These are phyloP conservation scores for Dipodascus geniculatus DNA, from an alignment of 805 yeast genomes.

Conservation along the genomic window DNA sequence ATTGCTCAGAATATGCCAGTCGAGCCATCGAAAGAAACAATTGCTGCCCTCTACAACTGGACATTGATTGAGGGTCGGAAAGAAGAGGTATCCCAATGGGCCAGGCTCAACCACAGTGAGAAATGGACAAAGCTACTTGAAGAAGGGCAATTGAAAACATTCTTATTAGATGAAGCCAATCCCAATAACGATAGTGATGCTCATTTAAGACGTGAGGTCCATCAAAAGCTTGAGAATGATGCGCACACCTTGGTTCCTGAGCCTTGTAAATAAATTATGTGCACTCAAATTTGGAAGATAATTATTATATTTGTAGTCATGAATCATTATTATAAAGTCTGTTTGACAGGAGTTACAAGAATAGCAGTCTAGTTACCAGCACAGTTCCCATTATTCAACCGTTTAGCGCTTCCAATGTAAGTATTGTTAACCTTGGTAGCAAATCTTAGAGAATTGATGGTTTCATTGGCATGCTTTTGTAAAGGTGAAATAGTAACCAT, in stretches of 20 bases:
- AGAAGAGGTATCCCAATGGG: conserved; percentile 30
- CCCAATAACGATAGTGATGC: conserved; percentile 24
- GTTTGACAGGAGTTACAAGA: background rate
- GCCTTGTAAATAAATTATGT: background rate
- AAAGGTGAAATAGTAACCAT: conserved; percentile 79
- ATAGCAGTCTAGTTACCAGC: background rate
- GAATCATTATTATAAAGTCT: background rate
- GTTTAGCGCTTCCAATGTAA: conserved; percentile 17
- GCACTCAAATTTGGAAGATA: background rate
- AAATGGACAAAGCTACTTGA: conserved; percentile 30
- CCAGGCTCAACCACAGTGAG: conserved; percentile 23
- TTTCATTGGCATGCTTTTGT: conserved; percentile 52
- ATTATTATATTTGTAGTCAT: too few species aligned
- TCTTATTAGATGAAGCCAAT: conserved; percentile 18
- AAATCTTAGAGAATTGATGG: conserved; percentile 75
- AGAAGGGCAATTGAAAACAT: conserved; percentile 21
- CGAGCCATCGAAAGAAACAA: conserved; percentile 15
- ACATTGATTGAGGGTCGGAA: conserved; percentile 30
- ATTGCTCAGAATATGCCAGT: conserved; percentile 35
- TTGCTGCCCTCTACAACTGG: conserved; percentile 31
- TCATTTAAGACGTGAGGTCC: conserved; percentile 15
- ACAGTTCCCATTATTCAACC: background rate
- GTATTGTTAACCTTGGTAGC: conserved; percentile 45
- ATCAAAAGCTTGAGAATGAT: conserved; percentile 14
- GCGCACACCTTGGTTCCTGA: background rate